Evolutionary conservation across 2,329 filamentous ascomycete species (phyloP), one percentile per base, ranked within the genome.

Genomic region (Fusarium sp.): DNA sequence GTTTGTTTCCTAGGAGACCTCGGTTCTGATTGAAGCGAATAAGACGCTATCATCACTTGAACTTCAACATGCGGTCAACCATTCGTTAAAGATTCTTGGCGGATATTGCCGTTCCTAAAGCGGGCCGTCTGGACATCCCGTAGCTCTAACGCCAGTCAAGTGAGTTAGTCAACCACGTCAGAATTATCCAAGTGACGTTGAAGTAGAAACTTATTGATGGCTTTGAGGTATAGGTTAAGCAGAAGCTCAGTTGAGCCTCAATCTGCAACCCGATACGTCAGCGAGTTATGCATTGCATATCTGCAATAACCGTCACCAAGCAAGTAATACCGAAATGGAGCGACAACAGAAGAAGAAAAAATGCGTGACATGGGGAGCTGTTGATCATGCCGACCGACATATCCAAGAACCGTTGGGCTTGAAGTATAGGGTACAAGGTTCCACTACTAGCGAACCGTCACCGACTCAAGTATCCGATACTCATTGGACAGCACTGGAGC

Each of bases 281-380:
- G n/a, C 18, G 24, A 20, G 29, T 27, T 16, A 52, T 52, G 29
- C 44, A 63, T 57, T 52, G 29, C 44, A 63, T 57, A 34, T 44
- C 56, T 70, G 42, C 25, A 57, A 53, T 34, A 42, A 47, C 25
- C 62, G 34, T 64, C 57, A 70, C 37, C 47, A 57, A 53, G 47
- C 41, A 55, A 61, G 55, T 22, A 47, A 32, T 40, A 34, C 53
- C 12, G 30, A 16, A 61, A 67, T 67, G 57, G 51, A 55, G 52
- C 37, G 9, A 29, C 18, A 16, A 22, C 13, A 24, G 3, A 18
- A 27, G 13, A 49, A 20, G 12, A 34, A n/a, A 64, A 67, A 70
- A 68, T 60, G 67, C 63, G 62, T 70, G 67, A 70, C 67, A 70
- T 70, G 67, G 52, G 52, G 56, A 68, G 58, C 37, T 56, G 67